Conservation (phyloP, 83 land plant genomes). For the Diphasiastrum complanatum region DNA sequence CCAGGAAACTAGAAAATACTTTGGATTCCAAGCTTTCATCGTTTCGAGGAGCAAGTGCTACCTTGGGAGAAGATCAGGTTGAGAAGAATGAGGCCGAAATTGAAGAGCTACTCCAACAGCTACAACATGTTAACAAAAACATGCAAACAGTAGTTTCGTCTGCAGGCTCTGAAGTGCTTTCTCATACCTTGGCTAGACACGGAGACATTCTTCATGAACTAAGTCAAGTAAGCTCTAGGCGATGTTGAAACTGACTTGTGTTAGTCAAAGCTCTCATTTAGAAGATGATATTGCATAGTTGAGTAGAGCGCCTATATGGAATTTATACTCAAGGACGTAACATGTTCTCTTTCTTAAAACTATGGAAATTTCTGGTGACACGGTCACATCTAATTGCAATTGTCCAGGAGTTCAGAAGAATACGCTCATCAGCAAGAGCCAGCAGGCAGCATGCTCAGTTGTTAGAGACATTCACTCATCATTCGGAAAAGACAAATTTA, state of each 20-base stretch:
- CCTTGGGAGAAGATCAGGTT: constrained; percentile 14
- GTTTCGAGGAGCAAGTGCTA: constrained; percentile 20
- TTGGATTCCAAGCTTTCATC: constrained; percentile 25
- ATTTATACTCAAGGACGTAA: background rate
- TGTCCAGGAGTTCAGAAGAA: constrained; percentile 28
- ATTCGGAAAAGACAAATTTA: constrained; percentile 15
- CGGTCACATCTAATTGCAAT: background rate
- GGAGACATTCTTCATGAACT: constrained; percentile 25
- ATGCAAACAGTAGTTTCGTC: constrained; percentile 28
- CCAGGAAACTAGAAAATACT: constrained; percentile 30
- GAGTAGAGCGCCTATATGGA: background rate
- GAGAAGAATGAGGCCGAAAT: constrained; percentile 28
- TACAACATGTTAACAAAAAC: constrained; percentile 18
- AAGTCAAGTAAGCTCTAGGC: constrained; percentile 11
- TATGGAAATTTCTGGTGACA: background rate
- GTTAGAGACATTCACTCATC: constrained; percentile 18
- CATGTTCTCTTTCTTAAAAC: background rate
- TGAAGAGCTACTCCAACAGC: constrained; percentile 18
- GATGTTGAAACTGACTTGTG: background rate
- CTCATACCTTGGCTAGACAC: constrained; percentile 29
- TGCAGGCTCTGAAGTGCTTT: constrained; percentile 24
- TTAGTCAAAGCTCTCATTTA: background rate
- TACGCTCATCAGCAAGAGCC: constrained; percentile 19
- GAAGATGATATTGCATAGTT: background rate
- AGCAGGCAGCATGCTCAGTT: constrained; percentile 29